Percentiles rank a stretch among this genome's conserved stretches.
Evolutionary conservation across 345 rosid species (phyloP).

Genomic region (Carallia brachiata): DNA sequence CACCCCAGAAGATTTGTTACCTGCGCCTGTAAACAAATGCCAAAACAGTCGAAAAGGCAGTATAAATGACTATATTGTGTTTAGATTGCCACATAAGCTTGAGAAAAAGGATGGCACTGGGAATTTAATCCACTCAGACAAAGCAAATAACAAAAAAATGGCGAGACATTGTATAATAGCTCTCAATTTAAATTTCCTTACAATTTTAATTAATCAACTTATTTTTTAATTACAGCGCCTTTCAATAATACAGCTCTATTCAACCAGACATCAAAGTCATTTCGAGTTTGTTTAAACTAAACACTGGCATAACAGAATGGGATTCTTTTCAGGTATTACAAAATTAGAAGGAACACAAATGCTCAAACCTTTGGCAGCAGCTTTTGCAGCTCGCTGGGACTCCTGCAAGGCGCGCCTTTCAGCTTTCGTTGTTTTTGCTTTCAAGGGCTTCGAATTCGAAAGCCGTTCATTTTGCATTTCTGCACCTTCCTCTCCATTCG

Average conservation of each 20-base stretch:
- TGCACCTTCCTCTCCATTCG: constrained; percentile 12
- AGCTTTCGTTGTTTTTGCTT: constrained; percentile 26
- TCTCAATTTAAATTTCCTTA: no score
- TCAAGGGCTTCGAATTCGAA: constrained; percentile 16
- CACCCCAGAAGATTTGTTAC: constrained; percentile 28
- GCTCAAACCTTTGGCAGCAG: constrained; percentile 30
- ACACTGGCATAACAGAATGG: not conserved
- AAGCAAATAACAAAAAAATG: no score
- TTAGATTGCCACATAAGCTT: not conserved
- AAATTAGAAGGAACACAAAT: not conserved
- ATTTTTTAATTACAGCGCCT: no score
- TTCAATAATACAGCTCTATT: no score
- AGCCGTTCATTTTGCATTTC: constrained; percentile 11
- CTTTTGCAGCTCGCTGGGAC: constrained; percentile 33
- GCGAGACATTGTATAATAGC: no score
- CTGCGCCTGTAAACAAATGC: constrained; percentile 28
- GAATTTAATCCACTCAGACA: no score
- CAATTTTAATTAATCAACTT: no score
- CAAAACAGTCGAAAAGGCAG: not conserved
- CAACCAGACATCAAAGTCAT: not conserved
- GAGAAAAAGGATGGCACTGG: no score
- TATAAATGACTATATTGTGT: not conserved
- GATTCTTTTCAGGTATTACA: not conserved
- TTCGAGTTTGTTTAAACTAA: not conserved
- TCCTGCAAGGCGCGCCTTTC: constrained; percentile 38